A percentile compares a stretch with the other conserved stretches of the same genome.
phyloP scores from a whole-genome alignment of 495 filamentous ascomycete genomes.

The Aspergillus homomorphus region DNA sequence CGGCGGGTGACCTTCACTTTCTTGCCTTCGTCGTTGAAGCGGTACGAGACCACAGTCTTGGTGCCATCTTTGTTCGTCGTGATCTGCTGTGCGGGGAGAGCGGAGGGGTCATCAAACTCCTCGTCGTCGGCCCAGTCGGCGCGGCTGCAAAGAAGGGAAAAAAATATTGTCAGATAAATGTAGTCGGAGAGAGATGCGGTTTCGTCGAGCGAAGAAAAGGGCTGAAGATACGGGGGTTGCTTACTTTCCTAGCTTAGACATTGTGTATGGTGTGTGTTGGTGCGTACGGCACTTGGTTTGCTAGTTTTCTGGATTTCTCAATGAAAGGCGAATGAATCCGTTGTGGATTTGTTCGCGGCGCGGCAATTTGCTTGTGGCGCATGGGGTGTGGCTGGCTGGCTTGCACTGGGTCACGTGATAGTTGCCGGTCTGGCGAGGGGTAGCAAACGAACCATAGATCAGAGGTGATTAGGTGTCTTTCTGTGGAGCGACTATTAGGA shows the following conservation, averaged over 20 bases:
- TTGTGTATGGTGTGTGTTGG: conserved; percentile 26
- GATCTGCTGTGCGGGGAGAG: conserved; percentile 79
- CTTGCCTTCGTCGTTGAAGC: conserved; percentile 87
- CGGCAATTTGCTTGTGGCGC: conserved; percentile 39
- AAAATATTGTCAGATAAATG: conserved; percentile 22
- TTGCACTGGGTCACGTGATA: conserved; percentile 26
- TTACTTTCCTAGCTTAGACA: conserved; percentile 50
- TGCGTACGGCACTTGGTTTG: conserved; percentile 29
- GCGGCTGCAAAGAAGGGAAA: conserved; percentile 41
- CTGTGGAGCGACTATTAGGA: too few species aligned
- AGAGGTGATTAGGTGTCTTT: too few species aligned
- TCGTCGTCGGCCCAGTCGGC: conserved; percentile 98
- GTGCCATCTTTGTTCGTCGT: conserved; percentile 96
- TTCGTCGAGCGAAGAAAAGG: neutral
- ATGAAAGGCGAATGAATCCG: conserved; percentile 38
- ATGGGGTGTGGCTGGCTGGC: conserved; percentile 34
- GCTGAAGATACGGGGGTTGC: conserved; percentile 14
- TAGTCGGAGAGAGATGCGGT: neutral
- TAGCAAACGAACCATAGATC: neutral
- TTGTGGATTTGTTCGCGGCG: conserved; percentile 48
- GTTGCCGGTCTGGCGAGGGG: neutral
- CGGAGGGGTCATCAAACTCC: conserved; percentile 76
- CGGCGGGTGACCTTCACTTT: conserved; percentile 94
- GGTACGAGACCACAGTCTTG: conserved; percentile 88
- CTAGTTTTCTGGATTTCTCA: conserved; percentile 47